Percentiles rank a stretch among this genome's conserved stretches.
Evolutionary conservation across 2,329 filamentous ascomycete genomes (phyloP).

Genomic region (Pseudodiploospora longispora): DNA sequence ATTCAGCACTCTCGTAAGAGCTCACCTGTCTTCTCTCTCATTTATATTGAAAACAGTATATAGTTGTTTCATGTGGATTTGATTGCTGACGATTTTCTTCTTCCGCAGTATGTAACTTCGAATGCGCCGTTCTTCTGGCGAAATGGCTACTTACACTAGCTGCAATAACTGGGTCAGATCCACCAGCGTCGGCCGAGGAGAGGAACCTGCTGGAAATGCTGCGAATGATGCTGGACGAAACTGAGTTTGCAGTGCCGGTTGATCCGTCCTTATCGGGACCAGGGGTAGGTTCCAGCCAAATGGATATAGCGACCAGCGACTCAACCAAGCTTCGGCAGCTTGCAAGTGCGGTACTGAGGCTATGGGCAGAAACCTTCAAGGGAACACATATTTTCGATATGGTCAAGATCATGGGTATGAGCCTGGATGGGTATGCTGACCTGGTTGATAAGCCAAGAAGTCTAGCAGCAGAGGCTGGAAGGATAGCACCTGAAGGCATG

Average conservation of each 20-base stretch:
- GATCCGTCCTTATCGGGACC: constrained; percentile 44
- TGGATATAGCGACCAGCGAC: constrained; percentile 39
- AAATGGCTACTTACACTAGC: constrained; percentile 53
- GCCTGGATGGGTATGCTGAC: constrained; percentile 49
- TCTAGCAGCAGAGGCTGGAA: constrained; percentile 15
- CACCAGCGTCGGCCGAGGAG: constrained; percentile 44
- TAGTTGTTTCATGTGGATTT: background rate
- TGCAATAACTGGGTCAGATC: constrained; percentile 41
- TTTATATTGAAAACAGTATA: background rate
- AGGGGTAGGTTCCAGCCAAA: constrained; percentile 26
- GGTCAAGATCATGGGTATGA: constrained; percentile 48
- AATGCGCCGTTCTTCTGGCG: constrained; percentile 52
- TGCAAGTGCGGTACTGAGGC: constrained; percentile 47
- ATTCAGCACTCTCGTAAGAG: constrained; percentile 53
- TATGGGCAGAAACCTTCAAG: constrained; percentile 56
- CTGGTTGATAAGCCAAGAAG: constrained; percentile 46
- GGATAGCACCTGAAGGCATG: constrained; percentile 9
- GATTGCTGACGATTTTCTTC: constrained; percentile 10
- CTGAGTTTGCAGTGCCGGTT: constrained; percentile 52
- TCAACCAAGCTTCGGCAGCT: constrained; percentile 45
- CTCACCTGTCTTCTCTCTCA: background rate
- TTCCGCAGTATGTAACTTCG: constrained; percentile 46
- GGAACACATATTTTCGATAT: constrained; percentile 54
- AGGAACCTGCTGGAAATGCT: constrained; percentile 47
- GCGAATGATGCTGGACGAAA: constrained; percentile 52